phyloP scores from a whole-genome alignment of 2,329 filamentous ascomycete genomes.

The Microdochium trichocladiopsis region DNA sequence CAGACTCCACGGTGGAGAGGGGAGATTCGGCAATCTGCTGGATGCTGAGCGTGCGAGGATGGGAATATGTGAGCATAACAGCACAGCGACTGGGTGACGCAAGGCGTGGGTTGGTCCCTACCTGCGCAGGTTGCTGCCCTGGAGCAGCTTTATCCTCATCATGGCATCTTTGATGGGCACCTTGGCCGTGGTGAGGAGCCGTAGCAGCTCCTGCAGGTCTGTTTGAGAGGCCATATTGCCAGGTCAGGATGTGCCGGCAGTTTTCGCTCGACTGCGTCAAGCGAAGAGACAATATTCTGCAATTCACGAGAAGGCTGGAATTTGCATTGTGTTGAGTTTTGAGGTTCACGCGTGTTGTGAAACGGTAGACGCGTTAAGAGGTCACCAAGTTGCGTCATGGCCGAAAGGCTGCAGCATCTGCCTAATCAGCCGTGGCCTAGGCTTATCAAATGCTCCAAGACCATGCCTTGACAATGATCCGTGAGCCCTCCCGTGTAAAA shows the following conservation, averaged over 20 bases:
- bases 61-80: neutral
- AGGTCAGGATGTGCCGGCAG: neutral
- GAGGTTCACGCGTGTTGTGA: neutral
- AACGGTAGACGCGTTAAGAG: neutral
- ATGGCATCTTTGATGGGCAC: constrained; percentile 52
- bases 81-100: constrained; percentile 1
- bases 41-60: constrained; percentile 29
- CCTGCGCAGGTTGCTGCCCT: constrained; percentile 48
- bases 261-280: neutral
- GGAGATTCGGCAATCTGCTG: constrained; percentile 46
- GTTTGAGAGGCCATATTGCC: constrained; percentile 44
- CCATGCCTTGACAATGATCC: no score
- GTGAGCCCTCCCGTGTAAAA: no score
- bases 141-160: constrained; percentile 49
- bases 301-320: no score
- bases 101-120: constrained; percentile 27
- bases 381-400: neutral
- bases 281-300: no score
- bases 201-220: constrained; percentile 54
- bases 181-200: constrained; percentile 51
- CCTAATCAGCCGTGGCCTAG: neutral
- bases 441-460: no score
- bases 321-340: no score
- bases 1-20: constrained; percentile 33
- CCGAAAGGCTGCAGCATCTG: neutral